Evolutionary conservation across 169 alveolate genomes (phyloP), one percentile per base, ranked within the genome.

Genomic region (Theileria sp.): DNA sequence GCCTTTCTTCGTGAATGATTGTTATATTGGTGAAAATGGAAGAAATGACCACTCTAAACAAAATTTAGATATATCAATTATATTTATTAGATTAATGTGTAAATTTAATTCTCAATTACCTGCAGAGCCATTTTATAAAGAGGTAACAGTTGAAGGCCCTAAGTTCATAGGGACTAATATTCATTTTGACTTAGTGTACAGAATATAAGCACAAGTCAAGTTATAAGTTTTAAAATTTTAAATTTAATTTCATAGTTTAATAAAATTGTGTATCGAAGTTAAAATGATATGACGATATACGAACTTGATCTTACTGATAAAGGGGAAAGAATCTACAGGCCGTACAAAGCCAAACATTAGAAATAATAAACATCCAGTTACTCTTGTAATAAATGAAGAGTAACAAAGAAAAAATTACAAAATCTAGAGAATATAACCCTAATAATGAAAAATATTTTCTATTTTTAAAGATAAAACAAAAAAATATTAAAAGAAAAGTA

Each of bases 1-100:
- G 93, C 50, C 97, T 88, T 82, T 95, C 97, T 30, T 90, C 94
- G 64, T 94, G 88, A 30, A 95, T 89, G 38, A 95, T 90, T 26
- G 93, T 93, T 69, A 94, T 95, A 65, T 92, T 91, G 75, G 84
- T 92, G 85, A 93, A 93, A 73, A 92, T 89, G 25, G 94, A 64
- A 34, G 88, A 90, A 23, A 91, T 77, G 21, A 88, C 78, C 21
- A 81, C 88, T 23, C 86, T 80, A 69, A 61, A 71, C 73, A 32
- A 7, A 44, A 1, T 44, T 44, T 44, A 44, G 13, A 8, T 8
- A 8, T 61, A 44, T 44, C 54, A 44, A 2, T 64, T 64, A 21
- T 58, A 58, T 32, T 32, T 32, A 58, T 58, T 58, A 58, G 10
- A 5, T 58, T 0, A 6, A 15, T 17, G 21, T 17, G 30, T 70